Percentiles rank a stretch among this genome's conserved stretches.
Evolutionary conservation across 192 early-diverging fungal species (phyloP).

Genomic region (Blastocladiella britannica): DNA sequence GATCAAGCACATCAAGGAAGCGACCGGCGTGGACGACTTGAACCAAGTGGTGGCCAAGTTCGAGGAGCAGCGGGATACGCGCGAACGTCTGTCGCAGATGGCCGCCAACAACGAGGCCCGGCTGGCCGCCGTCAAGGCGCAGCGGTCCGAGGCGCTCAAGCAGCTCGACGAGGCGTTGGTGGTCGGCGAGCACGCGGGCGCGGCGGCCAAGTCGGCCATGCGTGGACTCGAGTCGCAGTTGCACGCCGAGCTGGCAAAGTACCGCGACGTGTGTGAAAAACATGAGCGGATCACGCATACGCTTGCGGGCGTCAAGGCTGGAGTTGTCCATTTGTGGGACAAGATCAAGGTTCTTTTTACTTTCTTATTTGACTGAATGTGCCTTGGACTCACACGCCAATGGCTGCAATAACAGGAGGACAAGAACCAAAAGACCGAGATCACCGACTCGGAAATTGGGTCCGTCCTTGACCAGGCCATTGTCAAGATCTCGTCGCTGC

Average conservation of each 20-base stretch:
- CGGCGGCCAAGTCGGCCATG: constrained; percentile 17
- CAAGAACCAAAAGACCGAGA: not conserved
- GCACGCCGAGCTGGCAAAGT: constrained; percentile 12
- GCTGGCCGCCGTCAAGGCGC: constrained; percentile 22
- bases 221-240: constrained; percentile 30
- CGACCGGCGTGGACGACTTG: constrained; percentile 33
- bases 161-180: constrained; percentile 29
- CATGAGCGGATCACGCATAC: constrained; percentile 27
- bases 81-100: constrained; percentile 25
- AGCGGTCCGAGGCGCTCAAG: constrained; percentile 15
- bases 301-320: constrained; percentile 23
- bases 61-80: constrained; percentile 34
- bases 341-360: constrained; percentile 22
- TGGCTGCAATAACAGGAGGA: too few relatives aligned
- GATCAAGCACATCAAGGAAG: constrained; percentile 40
- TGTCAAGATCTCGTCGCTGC: not conserved
- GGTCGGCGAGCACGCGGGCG: constrained; percentile 17
- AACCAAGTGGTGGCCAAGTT: constrained; percentile 39
- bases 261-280: constrained; percentile 20
- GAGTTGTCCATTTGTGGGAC: constrained; percentile 32
- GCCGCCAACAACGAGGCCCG: constrained; percentile 21
- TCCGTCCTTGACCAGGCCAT: constrained; percentile 1
- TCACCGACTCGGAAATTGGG: not conserved
- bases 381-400: too few relatives aligned
- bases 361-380: too few relatives aligned